Base-by-base conservation (phyloP, 2,329 filamentous ascomycete species). In the Hypocreales sp. region DNA sequence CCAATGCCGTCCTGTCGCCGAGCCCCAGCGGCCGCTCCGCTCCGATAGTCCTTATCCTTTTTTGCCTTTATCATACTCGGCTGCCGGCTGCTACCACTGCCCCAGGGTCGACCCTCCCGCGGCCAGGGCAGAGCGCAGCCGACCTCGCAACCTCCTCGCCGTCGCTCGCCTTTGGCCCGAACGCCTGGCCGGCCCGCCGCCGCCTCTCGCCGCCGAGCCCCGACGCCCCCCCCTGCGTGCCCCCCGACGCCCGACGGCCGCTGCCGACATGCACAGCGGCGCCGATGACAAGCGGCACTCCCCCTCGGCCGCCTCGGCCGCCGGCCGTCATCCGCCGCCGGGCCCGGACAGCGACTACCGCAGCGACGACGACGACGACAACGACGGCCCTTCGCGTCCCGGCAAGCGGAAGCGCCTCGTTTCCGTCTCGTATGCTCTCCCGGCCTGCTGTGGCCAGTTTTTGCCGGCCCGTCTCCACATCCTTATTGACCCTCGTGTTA, bases 401-500 rank as follows among this genome's bases (percentile, higher is more conserved):
- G 46, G 63, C 32, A 74, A 74, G 48, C 63, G 69, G 35, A 74
- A 72, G 46, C 58, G 69, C 32, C 65, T 66, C 33, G 58, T 71
- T 26, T 71, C 67, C 32, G 67, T 72, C 34, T 72, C 67, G 67
- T 72, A 26, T 20, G 18, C 10, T 20, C 18, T 7, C 10, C 18
- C n/a, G n/a, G n/a, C n/a, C n/a, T n/a, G n/a, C n/a, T n/a, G n/a
- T n/a, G n/a, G n/a, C n/a, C n/a, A n/a, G n/a, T n/a, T n/a, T n/a
- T n/a, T n/a, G n/a, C n/a, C n/a, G n/a, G n/a, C n/a, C n/a, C n/a
- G n/a, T n/a, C n/a, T n/a, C n/a, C n/a, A n/a, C n/a, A n/a, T n/a
- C n/a, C n/a, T n/a, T n/a, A n/a, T n/a, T n/a, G n/a, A n/a, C n/a
- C n/a, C n/a, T n/a, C n/a, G n/a, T n/a, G n/a, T n/a, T n/a, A n/a